A percentile compares a stretch with the other conserved stretches of the same genome.
phyloP scores from a whole-genome alignment of 768 basidiomycete species.

The Lactarius pseudohatsudake region DNA sequence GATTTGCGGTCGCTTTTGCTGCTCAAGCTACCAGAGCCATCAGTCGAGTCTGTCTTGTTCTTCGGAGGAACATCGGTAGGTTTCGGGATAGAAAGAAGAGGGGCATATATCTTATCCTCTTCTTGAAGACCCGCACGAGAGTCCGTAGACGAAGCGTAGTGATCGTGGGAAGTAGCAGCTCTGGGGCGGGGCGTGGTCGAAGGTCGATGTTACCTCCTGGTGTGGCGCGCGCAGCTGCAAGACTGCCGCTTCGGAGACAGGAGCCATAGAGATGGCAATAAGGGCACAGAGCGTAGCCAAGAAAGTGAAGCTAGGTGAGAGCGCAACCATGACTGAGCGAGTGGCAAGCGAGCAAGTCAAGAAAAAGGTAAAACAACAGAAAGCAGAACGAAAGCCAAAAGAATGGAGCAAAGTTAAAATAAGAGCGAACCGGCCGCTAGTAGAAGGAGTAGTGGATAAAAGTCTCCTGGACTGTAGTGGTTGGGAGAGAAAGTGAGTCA shows the following conservation, averaged over 20 bases:
- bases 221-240: constrained; percentile 30
- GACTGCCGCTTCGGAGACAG: constrained; percentile 44
- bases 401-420: constrained; percentile 15
- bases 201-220: background rate
- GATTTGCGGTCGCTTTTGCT: constrained; percentile 1
- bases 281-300: constrained; percentile 49
- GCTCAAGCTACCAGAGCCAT: background rate
- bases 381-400: constrained; percentile 28
- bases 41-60: constrained; percentile 3
- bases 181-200: background rate
- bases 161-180: constrained; percentile 1
- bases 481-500: constrained; percentile 21
- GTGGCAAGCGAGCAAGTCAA: background rate
- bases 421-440: constrained; percentile 27
- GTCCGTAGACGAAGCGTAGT: background rate
- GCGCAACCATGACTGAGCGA: constrained; percentile 45
- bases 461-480: constrained; percentile 30
- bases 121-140: background rate
- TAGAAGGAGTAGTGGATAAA: constrained; percentile 21
- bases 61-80: background rate
- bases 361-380: constrained; percentile 12
- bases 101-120: constrained; percentile 2
- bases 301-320: constrained; percentile 48
- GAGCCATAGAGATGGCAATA: constrained; percentile 42
- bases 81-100: constrained; percentile 20